Evolutionary conservation across 805 yeast genomes (phyloP).

Genomic region (Metschnikowia hibisci): DNA sequence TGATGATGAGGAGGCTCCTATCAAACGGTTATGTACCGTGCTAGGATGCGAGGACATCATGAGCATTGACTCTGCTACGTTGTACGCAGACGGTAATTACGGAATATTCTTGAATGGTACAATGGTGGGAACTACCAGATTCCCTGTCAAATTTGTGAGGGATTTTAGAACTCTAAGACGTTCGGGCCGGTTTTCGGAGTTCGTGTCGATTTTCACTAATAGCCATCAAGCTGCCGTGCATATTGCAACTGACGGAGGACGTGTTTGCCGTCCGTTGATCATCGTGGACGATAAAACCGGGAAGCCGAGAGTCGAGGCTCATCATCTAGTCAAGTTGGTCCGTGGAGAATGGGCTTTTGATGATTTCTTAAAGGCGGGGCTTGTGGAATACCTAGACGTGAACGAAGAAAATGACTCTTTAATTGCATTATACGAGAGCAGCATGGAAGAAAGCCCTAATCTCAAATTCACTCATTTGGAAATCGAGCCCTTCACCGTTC

Average conservation of each 20-base stretch:
- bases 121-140: constrained; percentile 81
- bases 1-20: constrained; percentile 93
- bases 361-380: constrained; percentile 78
- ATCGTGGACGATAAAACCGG: constrained; percentile 65
- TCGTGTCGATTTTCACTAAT: constrained; percentile 86
- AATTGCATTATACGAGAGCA: constrained; percentile 81
- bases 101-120: constrained; percentile 95
- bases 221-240: constrained; percentile 90
- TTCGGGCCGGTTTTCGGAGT: constrained; percentile 79
- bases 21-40: constrained; percentile 67
- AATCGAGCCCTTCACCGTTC: constrained; percentile 89
- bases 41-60: constrained; percentile 89
- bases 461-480: constrained; percentile 79
- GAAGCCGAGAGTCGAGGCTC: constrained; percentile 61
- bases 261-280: constrained; percentile 94
- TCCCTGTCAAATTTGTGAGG: constrained; percentile 76
- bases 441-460: constrained; percentile 41
- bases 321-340: constrained; percentile 61
- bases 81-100: constrained; percentile 73
- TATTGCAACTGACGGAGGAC: constrained; percentile 98
- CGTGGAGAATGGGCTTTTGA: constrained; percentile 82
- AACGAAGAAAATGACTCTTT: constrained; percentile 94
- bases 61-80: constrained; percentile 73
- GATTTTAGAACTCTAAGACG: constrained; percentile 80
- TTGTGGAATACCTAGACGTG: constrained; percentile 94